phyloP scores from a whole-genome alignment of 257 asterid species.

The Euphrasia confusa region DNA sequence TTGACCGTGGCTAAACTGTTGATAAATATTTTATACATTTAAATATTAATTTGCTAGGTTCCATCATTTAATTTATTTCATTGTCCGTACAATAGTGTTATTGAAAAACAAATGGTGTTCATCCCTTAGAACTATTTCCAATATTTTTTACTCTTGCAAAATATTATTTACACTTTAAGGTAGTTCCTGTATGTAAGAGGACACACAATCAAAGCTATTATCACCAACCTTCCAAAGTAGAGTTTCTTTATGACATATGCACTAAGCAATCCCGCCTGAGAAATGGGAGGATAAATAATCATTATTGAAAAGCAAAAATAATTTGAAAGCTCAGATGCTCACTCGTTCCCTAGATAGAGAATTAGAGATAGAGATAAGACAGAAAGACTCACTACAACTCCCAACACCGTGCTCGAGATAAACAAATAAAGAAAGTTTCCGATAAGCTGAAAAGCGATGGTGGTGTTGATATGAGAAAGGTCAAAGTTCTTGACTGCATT shows the following conservation, averaged over 20 bases:
- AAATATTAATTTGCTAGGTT: conserved; percentile 9
- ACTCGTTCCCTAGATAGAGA: conserved; percentile 4
- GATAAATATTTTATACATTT: too few species aligned
- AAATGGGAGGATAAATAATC: conserved; percentile 25
- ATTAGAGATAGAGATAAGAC: conserved; percentile 14
- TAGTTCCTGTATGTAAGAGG: neutral
- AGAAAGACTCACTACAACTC: conserved; percentile 63
- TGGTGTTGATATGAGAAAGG: conserved; percentile 60
- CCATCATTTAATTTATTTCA: conserved; percentile 11
- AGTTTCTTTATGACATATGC: conserved; percentile 89
- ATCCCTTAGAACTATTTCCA: conserved; percentile 16
- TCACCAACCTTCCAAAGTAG: conserved; percentile 84
- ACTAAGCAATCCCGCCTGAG: conserved; percentile 87
- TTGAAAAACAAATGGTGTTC: neutral
- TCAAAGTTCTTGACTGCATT: conserved; percentile 95
- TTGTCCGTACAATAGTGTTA: neutral
- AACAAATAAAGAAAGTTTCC: conserved; percentile 84
- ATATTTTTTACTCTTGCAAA: conserved; percentile 8
- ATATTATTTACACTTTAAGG: neutral
- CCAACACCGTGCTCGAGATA: conserved; percentile 66
- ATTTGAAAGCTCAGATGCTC: conserved; percentile 19
- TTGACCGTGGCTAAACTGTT: too few species aligned
- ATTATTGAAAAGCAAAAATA: conserved; percentile 13
- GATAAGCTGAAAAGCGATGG: conserved; percentile 52
- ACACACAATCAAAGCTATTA: conserved; percentile 16